These are phyloP conservation scores for Olyra latifolia DNA, from an alignment of 176 grass and related monocot genomes.

Conservation along the genomic window DNA sequence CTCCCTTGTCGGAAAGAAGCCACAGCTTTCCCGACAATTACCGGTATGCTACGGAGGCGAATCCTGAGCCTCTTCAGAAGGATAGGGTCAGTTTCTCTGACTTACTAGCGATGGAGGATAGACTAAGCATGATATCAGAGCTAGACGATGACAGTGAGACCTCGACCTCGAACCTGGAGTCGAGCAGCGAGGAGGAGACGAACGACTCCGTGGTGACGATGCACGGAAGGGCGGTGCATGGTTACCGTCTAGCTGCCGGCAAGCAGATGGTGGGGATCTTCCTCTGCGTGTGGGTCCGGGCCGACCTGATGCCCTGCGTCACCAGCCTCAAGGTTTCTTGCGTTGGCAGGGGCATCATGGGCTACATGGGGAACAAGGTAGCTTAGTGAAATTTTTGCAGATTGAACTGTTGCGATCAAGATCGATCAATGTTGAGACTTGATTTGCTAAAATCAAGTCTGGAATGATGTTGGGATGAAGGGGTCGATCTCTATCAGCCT, in stretches of 20 bases:
- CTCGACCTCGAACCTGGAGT: neutral
- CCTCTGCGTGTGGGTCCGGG: slow-evolving; percentile 81
- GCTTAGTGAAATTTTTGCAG: too few relatives aligned
- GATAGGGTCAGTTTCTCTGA: slow-evolving; percentile 51
- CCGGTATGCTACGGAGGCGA: neutral
- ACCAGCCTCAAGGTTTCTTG: slow-evolving; percentile 54
- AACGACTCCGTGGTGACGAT: neutral
- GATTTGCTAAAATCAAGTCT: too few relatives aligned
- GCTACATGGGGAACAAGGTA: slow-evolving; percentile 97
- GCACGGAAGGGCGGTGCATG: neutral
- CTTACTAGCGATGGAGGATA: slow-evolving; percentile 22
- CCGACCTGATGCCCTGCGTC: slow-evolving; percentile 46
- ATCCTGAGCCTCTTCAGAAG: neutral
- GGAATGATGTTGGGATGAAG: slow-evolving; percentile 10
- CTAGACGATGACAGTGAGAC: neutral
- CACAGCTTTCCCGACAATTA: neutral
- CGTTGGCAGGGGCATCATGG: slow-evolving; percentile 84
- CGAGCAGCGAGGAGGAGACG: slow-evolving; percentile 57
- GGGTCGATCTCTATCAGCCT: slow-evolving; percentile 92
- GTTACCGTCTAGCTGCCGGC: slow-evolving; percentile 55
- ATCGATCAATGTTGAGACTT: too few relatives aligned
- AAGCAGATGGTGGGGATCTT: slow-evolving; percentile 97
- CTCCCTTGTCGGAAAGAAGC: neutral
- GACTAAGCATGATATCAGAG: slow-evolving; percentile 9
- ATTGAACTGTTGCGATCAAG: too few relatives aligned